A percentile compares a stretch with the other conserved stretches of the same genome.
Evolutionary conservation across 768 basidiomycete genomes (phyloP).

Genomic region (Wakefieldia striispora): DNA sequence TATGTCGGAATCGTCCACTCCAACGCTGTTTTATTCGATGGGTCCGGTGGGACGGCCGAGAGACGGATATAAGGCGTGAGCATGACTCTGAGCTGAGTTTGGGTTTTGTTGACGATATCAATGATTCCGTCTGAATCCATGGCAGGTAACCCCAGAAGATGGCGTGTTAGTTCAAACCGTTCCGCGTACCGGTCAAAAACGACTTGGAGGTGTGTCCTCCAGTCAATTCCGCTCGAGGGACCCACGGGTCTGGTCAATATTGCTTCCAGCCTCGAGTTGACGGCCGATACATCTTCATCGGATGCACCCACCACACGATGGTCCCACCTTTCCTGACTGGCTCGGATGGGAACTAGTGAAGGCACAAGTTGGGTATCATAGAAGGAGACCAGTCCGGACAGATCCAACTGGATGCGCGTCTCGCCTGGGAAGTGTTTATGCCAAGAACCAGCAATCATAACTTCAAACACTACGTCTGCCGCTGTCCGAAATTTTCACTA

Average conservation of each 20-base stretch:
- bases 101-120: slow-evolving; percentile 4
- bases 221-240: slow-evolving; percentile 31
- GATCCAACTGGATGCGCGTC: slow-evolving; percentile 19
- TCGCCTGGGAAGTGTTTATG: slow-evolving; percentile 28
- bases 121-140: neutral
- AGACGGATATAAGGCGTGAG: slow-evolving; percentile 27
- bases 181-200: slow-evolving; percentile 32
- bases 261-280: slow-evolving; percentile 3
- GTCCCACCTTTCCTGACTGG: slow-evolving; percentile 19
- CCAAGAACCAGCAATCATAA: slow-evolving; percentile 5
- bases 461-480: no score
- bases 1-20: slow-evolving; percentile 32
- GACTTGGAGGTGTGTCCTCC: slow-evolving; percentile 28
- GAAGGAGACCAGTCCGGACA: neutral
- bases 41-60: slow-evolving; percentile 4
- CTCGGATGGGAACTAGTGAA: slow-evolving; percentile 14
- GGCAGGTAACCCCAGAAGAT: slow-evolving; percentile 18
- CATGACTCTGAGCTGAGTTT: no score
- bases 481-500: no score
- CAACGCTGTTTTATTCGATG: neutral
- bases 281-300: slow-evolving; percentile 4
- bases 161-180: slow-evolving; percentile 25
- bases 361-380: neutral
- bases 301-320: slow-evolving; percentile 16
- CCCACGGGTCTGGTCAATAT: neutral